Evolutionary conservation across 768 basidiomycete genomes (phyloP).

Genomic region (Tylopilus plumbeoviolaceoides): DNA sequence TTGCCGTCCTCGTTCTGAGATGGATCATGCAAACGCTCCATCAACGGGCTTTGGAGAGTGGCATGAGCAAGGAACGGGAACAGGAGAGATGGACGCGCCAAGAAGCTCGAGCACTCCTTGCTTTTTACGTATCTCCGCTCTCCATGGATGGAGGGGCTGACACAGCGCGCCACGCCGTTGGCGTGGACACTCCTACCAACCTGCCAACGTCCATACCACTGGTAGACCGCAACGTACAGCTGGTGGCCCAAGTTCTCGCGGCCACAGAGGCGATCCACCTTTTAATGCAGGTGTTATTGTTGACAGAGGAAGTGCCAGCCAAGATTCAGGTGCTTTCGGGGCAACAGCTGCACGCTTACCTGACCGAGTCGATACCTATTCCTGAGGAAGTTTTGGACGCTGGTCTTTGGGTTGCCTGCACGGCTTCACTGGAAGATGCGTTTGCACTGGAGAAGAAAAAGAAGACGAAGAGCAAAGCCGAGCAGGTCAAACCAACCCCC

Average conservation of each 20-base stretch:
- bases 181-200: constrained; percentile 11
- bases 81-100: constrained; percentile 64
- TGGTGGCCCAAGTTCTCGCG: constrained; percentile 59
- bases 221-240: constrained; percentile 60
- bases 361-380: constrained; percentile 34
- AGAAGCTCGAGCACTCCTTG: constrained; percentile 60
- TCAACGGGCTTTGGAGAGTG: constrained; percentile 45
- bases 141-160: neutral
- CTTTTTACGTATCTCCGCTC: constrained; percentile 36
- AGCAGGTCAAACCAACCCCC: constrained; percentile 6
- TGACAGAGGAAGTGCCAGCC: constrained; percentile 45
- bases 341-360: constrained; percentile 47
- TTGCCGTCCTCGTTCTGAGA: constrained; percentile 54
- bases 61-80: constrained; percentile 51
- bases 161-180: constrained; percentile 17
- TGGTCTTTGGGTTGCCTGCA: constrained; percentile 45
- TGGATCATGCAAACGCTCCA: constrained; percentile 56
- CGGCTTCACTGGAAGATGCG: constrained; percentile 42
- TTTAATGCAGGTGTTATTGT: constrained; percentile 57
- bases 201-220: constrained; percentile 28
- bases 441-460: constrained; percentile 47
- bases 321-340: constrained; percentile 56
- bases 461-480: constrained; percentile 35
- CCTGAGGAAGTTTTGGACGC: constrained; percentile 25
- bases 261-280: constrained; percentile 58